Base-by-base conservation (phyloP, 345 rosid species). In the Cardamine chenopodiifolia region DNA sequence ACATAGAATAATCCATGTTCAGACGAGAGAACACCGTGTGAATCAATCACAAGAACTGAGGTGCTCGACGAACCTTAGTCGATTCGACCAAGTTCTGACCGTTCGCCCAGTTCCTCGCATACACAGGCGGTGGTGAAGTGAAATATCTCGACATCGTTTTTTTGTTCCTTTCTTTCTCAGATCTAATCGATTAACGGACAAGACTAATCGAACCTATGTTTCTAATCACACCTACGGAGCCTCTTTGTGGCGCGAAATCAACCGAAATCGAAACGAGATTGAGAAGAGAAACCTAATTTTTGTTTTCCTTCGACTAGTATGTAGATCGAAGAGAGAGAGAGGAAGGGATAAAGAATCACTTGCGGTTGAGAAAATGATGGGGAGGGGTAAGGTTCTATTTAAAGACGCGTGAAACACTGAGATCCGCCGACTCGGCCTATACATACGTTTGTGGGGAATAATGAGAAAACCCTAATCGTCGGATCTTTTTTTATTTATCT, bases 61-160 rank as follows among this genome's bases (percentile, higher is more conserved):
- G 40, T 45, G 83, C 81, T 81, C 83, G 81, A 85, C 96, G 71
- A 88, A 90, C 93, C 96, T 90, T 82, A 79, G 83, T 80, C 73
- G 83, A 81, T 66, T 82, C 83, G 77, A 79, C 84, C 88, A 82
- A 77, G 80, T 83, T 74, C 68, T 81, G 83, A 68, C 76, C 83
- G 39, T 81, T 34, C 11, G 71, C 79, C 75, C 87, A 86, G 80
- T 49, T 80, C 83, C 83, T 74, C 72, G 71, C 78, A 65, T 78
- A 75, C 40, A 76, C 81, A 31, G 82, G 83, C 68, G 81, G 83
- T 73, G 82, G 79, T 70, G 74, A 84, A 50, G 87, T 86, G 73
- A 78, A 86, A 85, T 88, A 85, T 61, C 83, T 82, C 47, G 96
- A 82, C 96, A 89, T 87, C 62, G 19, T 10, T 60, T 29, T 29